These are phyloP conservation scores for Poa pratensis DNA, from an alignment of 176 grass and related monocot genomes.

Conservation along the genomic window DNA sequence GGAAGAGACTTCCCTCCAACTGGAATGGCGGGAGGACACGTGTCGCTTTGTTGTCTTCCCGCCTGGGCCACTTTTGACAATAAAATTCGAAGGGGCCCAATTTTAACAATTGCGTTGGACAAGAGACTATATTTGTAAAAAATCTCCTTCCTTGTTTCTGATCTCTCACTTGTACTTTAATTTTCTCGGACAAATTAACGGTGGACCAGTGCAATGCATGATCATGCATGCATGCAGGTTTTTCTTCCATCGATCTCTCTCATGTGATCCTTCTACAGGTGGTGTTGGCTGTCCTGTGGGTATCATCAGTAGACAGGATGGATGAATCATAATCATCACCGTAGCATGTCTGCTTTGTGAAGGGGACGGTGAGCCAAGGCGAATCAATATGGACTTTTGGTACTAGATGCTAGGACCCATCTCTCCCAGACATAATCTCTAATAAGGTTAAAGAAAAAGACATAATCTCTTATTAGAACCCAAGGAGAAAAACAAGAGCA, in stretches of 20 bases:
- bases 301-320: constrained; percentile 18
- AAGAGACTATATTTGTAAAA: no score
- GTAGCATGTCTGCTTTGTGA: constrained; percentile 17
- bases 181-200: constrained; percentile 23
- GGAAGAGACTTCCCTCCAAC: no score
- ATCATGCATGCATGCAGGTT: constrained; percentile 7
- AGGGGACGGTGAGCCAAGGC: not conserved
- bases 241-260: constrained; percentile 29
- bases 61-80: no score
- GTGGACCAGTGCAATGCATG: constrained; percentile 8
- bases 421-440: not conserved
- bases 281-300: not conserved
- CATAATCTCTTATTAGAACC: not conserved
- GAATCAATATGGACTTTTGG: not conserved
- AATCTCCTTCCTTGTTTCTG: not conserved
- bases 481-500: not conserved
- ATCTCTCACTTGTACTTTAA: constrained; percentile 8
- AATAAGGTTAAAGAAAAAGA: not conserved
- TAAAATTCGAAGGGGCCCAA: no score
- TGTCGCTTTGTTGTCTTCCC: no score
- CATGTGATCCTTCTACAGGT: constrained; percentile 32
- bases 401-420: constrained; percentile 13
- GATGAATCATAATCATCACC: constrained; percentile 29
- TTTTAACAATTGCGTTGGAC: no score
- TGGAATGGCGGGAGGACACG: no score